Percentiles rank a stretch among this genome's conserved stretches.
phyloP scores from a whole-genome alignment of 192 early-diverging fungal species.

The Podila horticola region DNA sequence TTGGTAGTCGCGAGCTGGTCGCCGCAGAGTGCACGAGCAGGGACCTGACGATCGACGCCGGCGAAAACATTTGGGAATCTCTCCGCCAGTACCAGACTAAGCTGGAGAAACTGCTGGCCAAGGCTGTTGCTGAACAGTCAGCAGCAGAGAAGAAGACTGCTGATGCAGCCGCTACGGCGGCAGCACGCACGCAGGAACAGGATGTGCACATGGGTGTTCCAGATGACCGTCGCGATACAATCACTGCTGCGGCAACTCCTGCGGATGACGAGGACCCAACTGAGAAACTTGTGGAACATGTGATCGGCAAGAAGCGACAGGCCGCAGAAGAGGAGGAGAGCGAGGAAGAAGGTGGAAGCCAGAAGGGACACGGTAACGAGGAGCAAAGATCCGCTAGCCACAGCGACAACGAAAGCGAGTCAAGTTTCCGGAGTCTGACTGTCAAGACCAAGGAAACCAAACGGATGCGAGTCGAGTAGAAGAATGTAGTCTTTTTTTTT shows the following conservation, averaged over 20 bases:
- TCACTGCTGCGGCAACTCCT: neutral
- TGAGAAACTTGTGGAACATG: neutral
- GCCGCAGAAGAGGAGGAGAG: slow-evolving; percentile 12
- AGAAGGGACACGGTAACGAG: neutral
- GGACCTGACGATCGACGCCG: slow-evolving; percentile 18
- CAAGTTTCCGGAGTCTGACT: slow-evolving; percentile 8
- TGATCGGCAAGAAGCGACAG: slow-evolving; percentile 18
- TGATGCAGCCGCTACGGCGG: neutral
- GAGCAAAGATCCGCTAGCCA: neutral
- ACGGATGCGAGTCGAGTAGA: slow-evolving; percentile 30
- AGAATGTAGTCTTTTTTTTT: neutral
- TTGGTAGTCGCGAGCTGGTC: slow-evolving; percentile 53
- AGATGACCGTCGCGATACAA: neutral
- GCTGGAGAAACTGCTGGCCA: slow-evolving; percentile 52
- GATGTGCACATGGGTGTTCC: neutral
- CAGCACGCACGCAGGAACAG: neutral
- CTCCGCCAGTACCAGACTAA: slow-evolving; percentile 54
- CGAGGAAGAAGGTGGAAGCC: neutral
- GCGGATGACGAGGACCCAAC: neutral
- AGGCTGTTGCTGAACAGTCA: slow-evolving; percentile 34
- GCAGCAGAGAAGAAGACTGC: slow-evolving; percentile 23
- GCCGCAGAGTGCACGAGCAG: slow-evolving; percentile 28
- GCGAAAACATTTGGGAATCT: slow-evolving; percentile 53
- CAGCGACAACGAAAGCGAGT: slow-evolving; percentile 7
- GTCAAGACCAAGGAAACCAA: slow-evolving; percentile 22